phyloP scores from a whole-genome alignment of 306 rosid genomes.

The Dryas drummondii region DNA sequence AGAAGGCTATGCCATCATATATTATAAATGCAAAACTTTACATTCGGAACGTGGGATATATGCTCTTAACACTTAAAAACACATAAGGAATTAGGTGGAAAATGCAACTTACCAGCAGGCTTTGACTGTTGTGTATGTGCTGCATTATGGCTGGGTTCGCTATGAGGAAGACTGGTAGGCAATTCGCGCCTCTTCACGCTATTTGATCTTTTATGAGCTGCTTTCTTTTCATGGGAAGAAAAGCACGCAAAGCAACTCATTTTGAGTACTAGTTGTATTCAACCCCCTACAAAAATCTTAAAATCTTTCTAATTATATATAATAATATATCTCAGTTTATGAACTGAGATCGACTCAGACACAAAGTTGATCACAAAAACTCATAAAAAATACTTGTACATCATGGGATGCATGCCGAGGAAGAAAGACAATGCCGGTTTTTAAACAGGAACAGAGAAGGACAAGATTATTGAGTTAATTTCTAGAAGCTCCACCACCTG shows the following conservation, averaged over 20 bases:
- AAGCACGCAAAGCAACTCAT: conserved; percentile 93
- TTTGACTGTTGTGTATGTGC: conserved; percentile 25
- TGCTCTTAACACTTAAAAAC: too few relatives aligned
- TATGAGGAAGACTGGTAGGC: conserved; percentile 27
- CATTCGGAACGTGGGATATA: too few relatives aligned
- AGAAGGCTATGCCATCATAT: too few relatives aligned
- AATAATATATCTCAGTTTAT: not conserved
- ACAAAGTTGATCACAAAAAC: not conserved
- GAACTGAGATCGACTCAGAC: not conserved
- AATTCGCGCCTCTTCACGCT: conserved; percentile 25
- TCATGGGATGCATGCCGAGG: not conserved
- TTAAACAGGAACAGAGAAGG: not conserved
- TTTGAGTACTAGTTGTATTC: conserved; percentile 1
- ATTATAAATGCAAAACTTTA: too few relatives aligned
- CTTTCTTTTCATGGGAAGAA: conserved; percentile 53
- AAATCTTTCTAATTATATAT: not conserved
- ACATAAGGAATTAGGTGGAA: not conserved
- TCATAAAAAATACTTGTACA: not conserved
- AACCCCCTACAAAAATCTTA: not conserved
- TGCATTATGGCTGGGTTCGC: conserved; percentile 20
- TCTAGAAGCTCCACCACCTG: not conserved
- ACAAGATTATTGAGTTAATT: not conserved
- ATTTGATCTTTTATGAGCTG: conserved; percentile 30
- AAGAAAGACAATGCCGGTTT: not conserved
- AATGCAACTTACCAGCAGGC: conserved; percentile 35